These are phyloP conservation scores for Globisporangium sylvaticum DNA, from an alignment of 352 stramenopile genomes.

Conservation along the genomic window DNA sequence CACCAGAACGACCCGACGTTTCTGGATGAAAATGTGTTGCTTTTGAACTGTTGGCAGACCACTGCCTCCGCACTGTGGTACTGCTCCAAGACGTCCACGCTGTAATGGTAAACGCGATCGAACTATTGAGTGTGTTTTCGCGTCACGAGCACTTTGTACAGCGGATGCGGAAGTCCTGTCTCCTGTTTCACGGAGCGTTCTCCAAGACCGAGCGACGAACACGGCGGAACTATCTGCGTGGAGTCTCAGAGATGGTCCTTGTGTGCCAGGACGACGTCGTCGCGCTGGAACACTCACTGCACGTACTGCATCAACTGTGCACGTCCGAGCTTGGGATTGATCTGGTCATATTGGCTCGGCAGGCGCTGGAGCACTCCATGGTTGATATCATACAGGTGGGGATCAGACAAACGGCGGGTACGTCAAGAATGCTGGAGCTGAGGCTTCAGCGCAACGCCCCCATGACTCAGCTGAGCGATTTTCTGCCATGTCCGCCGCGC, in stretches of 20 bases:
- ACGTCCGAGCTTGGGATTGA: conserved; percentile 1
- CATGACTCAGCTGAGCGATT: not conserved
- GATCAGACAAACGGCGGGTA: conserved; percentile 3
- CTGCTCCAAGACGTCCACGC: conserved; percentile 3
- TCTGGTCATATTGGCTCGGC: not conserved
- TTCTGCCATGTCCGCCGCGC: not conserved
- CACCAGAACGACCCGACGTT: not conserved
- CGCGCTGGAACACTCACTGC: not conserved
- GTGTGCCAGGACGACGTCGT: not conserved
- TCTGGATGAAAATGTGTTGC: not conserved
- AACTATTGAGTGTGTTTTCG: conserved; percentile 7
- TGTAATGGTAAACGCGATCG: conserved; percentile 8
- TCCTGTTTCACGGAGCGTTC: not conserved
- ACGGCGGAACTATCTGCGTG: conserved; percentile 1
- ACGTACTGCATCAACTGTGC: conserved; percentile 4
- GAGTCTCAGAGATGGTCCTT: conserved; percentile 1
- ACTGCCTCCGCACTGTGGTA: conserved; percentile 9
- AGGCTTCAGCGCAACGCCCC: not conserved
- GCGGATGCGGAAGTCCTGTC: not conserved
- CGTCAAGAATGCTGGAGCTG: conserved; percentile 2
- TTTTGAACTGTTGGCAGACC: not conserved
- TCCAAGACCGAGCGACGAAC: not conserved
- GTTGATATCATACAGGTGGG: conserved; percentile 6
- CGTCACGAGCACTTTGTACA: not conserved
- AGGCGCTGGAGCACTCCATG: not conserved